Evolutionary conservation across 2,329 filamentous ascomycete genomes (phyloP).

Genomic region (Lachnellula hyalina): DNA sequence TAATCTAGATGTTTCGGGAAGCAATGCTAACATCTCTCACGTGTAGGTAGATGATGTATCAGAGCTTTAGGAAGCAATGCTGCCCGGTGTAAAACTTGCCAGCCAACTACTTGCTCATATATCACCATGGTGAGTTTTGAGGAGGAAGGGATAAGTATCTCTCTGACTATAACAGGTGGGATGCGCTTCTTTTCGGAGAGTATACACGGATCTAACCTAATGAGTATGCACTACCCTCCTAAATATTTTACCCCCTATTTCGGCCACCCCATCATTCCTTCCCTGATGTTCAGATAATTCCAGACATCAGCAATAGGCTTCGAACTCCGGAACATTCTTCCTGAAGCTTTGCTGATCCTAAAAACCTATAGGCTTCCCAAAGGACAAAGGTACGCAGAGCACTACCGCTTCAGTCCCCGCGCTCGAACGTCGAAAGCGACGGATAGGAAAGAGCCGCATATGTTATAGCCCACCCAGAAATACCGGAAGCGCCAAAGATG

Average conservation of each 20-base stretch:
- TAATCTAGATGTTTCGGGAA: neutral
- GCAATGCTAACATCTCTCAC: neutral
- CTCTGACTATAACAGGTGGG: neutral
- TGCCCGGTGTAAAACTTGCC: neutral
- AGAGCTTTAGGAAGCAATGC: neutral
- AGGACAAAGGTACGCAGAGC: neutral
- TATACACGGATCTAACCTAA: neutral
- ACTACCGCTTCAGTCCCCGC: neutral
- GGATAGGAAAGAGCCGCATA: conserved; percentile 26
- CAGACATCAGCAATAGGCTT: too few species aligned
- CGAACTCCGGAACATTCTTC: too few species aligned
- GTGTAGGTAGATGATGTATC: neutral
- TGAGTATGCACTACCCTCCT: neutral
- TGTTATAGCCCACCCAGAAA: conserved; percentile 31
- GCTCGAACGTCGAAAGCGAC: conserved; percentile 23
- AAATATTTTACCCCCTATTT: too few species aligned
- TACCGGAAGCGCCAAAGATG: conserved; percentile 30
- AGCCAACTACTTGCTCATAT: neutral
- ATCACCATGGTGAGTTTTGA: neutral
- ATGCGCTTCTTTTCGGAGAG: neutral
- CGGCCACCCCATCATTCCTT: too few species aligned
- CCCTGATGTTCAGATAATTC: too few species aligned
- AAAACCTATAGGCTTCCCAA: too few species aligned
- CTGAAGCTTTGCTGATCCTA: too few species aligned
- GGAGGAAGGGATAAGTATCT: neutral